Percentiles rank a stretch among this genome's conserved stretches.
Evolutionary conservation across 129 eudicot genomes (phyloP).

Genomic region (Pulicaria dysenterica): DNA sequence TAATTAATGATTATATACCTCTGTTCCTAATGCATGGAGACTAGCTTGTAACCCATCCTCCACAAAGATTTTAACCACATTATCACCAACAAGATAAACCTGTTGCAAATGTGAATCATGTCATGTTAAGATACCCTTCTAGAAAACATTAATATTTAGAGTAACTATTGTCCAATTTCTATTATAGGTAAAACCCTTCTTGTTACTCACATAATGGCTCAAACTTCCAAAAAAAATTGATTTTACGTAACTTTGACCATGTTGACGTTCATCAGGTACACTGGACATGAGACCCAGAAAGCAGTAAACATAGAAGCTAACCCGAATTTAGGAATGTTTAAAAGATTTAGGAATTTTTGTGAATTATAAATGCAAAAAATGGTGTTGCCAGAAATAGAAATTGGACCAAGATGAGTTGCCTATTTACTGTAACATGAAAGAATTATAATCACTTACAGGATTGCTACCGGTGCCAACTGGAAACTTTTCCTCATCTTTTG

Average conservation of each 20-base stretch:
- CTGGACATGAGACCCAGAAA: too few relatives aligned
- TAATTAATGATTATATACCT: conserved; percentile 47
- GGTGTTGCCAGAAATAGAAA: background rate
- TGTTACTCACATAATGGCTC: background rate
- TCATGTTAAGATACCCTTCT: conserved; percentile 1
- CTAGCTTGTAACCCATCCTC: conserved; percentile 93
- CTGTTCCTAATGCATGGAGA: conserved; percentile 84
- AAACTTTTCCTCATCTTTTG: conserved; percentile 80
- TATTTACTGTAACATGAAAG: background rate
- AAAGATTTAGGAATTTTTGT: background rate
- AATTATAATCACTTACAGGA: conserved; percentile 64
- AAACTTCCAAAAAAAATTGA: background rate
- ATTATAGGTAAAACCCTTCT: background rate
- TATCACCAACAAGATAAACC: conserved; percentile 82
- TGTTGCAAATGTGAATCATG: conserved; percentile 28
- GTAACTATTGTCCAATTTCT: conserved; percentile 12
- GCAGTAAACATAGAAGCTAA: background rate
- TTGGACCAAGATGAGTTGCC: background rate
- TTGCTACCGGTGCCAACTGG: conserved; percentile 99
- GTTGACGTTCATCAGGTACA: too few relatives aligned
- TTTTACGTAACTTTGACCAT: too few relatives aligned
- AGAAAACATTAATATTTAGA: background rate
- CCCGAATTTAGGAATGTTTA: background rate
- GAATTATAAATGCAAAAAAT: background rate
- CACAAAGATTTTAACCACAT: conserved; percentile 80